These are phyloP conservation scores for Mycogone perniciosa DNA, from an alignment of 2,329 filamentous ascomycete genomes.

Conservation along the genomic window DNA sequence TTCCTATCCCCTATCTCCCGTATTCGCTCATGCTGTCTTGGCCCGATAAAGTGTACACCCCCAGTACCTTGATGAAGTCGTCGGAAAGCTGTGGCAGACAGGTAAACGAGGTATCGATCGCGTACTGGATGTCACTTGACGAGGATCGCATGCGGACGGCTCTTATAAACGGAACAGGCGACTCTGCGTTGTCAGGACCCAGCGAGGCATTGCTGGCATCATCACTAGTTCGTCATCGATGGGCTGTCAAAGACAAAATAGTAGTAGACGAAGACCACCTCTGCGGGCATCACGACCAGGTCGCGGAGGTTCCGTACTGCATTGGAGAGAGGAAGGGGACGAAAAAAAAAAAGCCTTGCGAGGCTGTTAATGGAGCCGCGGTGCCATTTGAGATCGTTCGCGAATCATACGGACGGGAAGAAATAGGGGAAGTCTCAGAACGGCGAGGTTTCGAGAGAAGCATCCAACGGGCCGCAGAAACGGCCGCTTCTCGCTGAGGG, in stretches of 20 bases:
- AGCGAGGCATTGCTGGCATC: neutral
- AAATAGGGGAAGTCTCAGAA: neutral
- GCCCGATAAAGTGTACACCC: neutral
- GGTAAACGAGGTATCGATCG: neutral
- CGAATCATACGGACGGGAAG: neutral
- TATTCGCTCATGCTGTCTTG: neutral
- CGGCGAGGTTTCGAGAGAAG: neutral
- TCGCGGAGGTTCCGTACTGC: too few relatives aligned
- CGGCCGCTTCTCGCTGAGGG: conserved; percentile 2
- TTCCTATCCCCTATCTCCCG: too few relatives aligned
- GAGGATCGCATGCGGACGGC: conserved; percentile 1
- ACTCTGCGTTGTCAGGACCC: neutral
- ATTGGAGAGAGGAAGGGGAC: neutral
- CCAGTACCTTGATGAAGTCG: neutral
- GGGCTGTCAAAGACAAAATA: too few relatives aligned
- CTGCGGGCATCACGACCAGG: too few relatives aligned
- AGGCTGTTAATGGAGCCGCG: neutral
- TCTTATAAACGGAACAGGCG: neutral
- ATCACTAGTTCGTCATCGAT: neutral
- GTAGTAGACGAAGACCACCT: neutral
- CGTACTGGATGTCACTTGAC: conserved; percentile 10
- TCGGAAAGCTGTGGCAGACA: neutral
- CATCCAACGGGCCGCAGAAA: conserved; percentile 7
- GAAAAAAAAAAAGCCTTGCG: conserved; percentile 5
- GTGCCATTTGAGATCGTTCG: neutral